A percentile compares a stretch with the other conserved stretches of the same genome.
phyloP scores from a whole-genome alignment of 139 green algal genomes.

The Haematococcus sp. region DNA sequence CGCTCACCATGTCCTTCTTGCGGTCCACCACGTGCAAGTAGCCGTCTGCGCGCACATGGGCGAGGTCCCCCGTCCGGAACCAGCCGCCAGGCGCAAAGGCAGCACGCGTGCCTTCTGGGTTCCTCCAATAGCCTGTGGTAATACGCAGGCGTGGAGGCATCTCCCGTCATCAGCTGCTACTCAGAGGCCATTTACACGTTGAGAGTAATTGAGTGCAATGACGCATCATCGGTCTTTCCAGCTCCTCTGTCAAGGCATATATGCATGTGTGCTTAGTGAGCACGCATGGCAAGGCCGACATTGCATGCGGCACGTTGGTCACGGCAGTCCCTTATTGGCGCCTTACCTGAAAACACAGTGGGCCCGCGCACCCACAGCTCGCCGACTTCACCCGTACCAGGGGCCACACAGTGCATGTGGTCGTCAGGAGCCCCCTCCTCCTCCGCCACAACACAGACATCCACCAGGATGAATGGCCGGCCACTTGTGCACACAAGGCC shows the following conservation, averaged over 20 bases:
- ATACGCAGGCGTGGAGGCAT: too few relatives aligned
- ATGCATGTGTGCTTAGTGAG: too few relatives aligned
- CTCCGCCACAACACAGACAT: constrained; percentile 56
- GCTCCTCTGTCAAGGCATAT: too few relatives aligned
- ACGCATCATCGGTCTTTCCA: not conserved
- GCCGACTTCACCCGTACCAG: constrained; percentile 50
- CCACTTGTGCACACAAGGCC: constrained; percentile 63
- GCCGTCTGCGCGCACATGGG: constrained; percentile 26
- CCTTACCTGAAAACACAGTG: constrained; percentile 68
- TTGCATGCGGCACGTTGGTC: not conserved
- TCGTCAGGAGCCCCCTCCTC: not conserved
- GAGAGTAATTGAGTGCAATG: not conserved
- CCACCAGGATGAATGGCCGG: constrained; percentile 69
- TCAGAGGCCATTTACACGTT: too few relatives aligned
- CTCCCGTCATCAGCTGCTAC: too few relatives aligned
- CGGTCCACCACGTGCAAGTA: constrained; percentile 85
- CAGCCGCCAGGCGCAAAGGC: constrained; percentile 61
- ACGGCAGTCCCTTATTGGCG: not conserved
- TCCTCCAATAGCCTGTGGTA: constrained; percentile 38
- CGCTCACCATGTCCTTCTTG: constrained; percentile 84
- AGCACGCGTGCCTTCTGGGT: constrained; percentile 31
- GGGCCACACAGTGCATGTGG: constrained; percentile 29
- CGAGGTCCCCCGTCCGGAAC: constrained; percentile 82
- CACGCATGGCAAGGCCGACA: too few relatives aligned
- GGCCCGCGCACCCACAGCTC: constrained; percentile 72